Evolutionary conservation across 208 protist genomes (phyloP), one percentile per base, ranked within the genome.

Genomic region (Crithidia acanthocephali): DNA sequence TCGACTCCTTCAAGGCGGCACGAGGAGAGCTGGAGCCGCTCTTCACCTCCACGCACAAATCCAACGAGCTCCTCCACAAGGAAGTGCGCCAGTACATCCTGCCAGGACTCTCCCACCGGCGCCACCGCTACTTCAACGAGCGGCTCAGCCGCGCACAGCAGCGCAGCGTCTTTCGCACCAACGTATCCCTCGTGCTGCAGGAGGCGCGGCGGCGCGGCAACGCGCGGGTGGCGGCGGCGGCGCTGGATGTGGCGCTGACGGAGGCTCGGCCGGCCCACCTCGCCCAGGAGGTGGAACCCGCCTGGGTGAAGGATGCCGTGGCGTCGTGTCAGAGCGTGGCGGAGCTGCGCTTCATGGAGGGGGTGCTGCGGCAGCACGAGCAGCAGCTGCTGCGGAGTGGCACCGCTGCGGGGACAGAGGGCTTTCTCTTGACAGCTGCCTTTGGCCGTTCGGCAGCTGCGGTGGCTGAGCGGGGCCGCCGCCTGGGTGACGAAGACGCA

Each of bases 301-400:
- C 67, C 9, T 96, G 91, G 87, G 65, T 88, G 2, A 90, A 84
- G 63, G 88, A 91, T 58, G 91, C 87, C 3, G 53, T 92, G 35
- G 80, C 79, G 1, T 64, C 86, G 15, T 94, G 88, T 65, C 53
- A 47, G 23, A 84, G 42, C 15, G 30, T 74, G 1, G 79, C 74
- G 66, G 84, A 92, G 73, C 65, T 92, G 72, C 79, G 62, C 0
- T 32, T 32, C 32, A 69, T 95, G 47, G 72, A 90, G 22, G 51
- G 32, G 13, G 23, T 80, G 22, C 62, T 93, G 62, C 78, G 52
- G 32, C 40, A 28, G 47, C 59, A 74, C 27, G 68, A 77, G 58
- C 63, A 55, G 44, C 60, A 58, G 47, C 45, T 77, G n/a, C 57
- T 71, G 23, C 40, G 37, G 22, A 66, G 72, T 28, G 72, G 72